Evolutionary conservation across 306 rosid species (phyloP).

Genomic region (Gastrolobium villosum): DNA sequence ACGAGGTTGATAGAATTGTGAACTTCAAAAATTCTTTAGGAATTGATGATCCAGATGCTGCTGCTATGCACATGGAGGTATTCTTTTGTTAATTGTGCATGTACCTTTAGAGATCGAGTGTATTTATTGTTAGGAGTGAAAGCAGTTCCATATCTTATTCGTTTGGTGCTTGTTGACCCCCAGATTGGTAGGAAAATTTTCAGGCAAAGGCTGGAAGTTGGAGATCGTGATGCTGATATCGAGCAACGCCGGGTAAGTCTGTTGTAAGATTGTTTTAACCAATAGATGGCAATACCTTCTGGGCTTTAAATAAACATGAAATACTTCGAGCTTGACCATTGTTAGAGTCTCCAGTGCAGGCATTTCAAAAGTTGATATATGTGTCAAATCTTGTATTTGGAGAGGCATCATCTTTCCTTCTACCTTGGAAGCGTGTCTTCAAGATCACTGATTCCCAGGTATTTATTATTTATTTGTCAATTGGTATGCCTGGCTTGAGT

Average conservation of each 20-base stretch:
- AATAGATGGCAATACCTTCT: slow-evolving; percentile 8
- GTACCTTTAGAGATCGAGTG: slow-evolving; percentile 24
- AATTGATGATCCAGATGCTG: slow-evolving; percentile 97
- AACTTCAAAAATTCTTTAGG: slow-evolving; percentile 85
- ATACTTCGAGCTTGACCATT: slow-evolving; percentile 83
- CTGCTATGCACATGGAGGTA: slow-evolving; percentile 98
- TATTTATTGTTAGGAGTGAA: slow-evolving; percentile 32
- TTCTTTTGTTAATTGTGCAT: slow-evolving; percentile 27
- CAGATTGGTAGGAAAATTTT: slow-evolving; percentile 90
- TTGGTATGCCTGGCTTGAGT: slow-evolving; percentile 16
- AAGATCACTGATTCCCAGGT: slow-evolving; percentile 96
- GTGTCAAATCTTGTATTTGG: slow-evolving; percentile 95
- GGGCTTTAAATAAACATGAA: slow-evolving; percentile 35
- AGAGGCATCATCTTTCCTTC: slow-evolving; percentile 94
- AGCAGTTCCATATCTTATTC: slow-evolving; percentile 39
- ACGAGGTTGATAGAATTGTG: slow-evolving; percentile 77
- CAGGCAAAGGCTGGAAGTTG: slow-evolving; percentile 96
- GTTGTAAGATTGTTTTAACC: slow-evolving; percentile 33
- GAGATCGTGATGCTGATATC: slow-evolving; percentile 82
- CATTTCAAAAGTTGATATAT: slow-evolving; percentile 96
- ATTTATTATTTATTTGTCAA: slow-evolving; percentile 38
- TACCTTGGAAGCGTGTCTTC: slow-evolving; percentile 99
- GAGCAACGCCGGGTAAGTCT: slow-evolving; percentile 94
- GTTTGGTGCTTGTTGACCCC: slow-evolving; percentile 48
- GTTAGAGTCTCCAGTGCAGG: slow-evolving; percentile 95